Conservation (phyloP, 306 rosid species). For the Vachellia collinsii region DNA sequence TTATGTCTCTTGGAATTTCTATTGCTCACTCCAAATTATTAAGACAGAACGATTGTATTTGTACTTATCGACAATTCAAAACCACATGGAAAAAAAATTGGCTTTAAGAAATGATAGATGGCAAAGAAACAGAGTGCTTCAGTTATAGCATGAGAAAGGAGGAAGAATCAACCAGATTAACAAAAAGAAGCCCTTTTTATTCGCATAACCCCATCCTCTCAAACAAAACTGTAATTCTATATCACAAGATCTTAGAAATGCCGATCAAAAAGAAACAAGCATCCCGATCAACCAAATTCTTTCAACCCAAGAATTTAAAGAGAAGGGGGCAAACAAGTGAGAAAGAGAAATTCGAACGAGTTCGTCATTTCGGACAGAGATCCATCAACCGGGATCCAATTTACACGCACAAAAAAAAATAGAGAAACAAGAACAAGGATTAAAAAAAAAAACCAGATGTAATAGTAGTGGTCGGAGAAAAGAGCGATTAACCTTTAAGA, state of each 20-base stretch:
- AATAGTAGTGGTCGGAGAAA: neutral
- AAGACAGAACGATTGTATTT: neutral
- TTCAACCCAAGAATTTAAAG: slow-evolving; percentile 13
- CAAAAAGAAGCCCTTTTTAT: neutral
- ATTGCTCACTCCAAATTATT: neutral
- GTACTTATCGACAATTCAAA: neutral
- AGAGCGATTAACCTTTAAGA: slow-evolving; percentile 39
- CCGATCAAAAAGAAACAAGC: slow-evolving; percentile 12
- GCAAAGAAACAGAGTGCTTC: neutral
- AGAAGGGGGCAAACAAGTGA: neutral
- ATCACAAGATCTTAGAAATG: slow-evolving; percentile 40
- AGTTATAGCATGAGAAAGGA: neutral
- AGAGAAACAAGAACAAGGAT: neutral
- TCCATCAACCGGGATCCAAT: slow-evolving; percentile 35
- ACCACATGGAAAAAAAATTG: slow-evolving; percentile 6
- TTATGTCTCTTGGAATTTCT: neutral
- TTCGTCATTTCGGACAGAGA: slow-evolving; percentile 29
- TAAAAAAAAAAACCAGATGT: neutral
- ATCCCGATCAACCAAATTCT: slow-evolving; percentile 40
- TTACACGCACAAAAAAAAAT: neutral
- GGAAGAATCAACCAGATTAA: slow-evolving; percentile 27
- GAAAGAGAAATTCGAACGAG: neutral
- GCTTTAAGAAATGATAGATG: neutral
- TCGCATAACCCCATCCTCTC: neutral
- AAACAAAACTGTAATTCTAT: neutral